Evolutionary conservation across 208 protist species (phyloP), one percentile per base, ranked within the genome.

Genomic region (Leishmania guyanensis): DNA sequence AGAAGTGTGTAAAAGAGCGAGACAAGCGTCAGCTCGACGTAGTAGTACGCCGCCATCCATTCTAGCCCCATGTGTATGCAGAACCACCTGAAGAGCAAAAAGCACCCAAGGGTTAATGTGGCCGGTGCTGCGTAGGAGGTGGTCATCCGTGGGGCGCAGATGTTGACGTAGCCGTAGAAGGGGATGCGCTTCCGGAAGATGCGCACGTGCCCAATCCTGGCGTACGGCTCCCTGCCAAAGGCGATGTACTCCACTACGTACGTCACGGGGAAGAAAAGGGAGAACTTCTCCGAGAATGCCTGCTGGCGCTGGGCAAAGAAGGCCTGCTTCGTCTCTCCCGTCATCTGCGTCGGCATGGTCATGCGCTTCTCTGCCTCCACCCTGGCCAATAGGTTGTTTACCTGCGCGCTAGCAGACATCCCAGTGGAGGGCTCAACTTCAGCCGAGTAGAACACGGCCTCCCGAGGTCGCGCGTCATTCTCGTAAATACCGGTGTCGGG

Each of bases 181-280:
- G 92, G 94, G 51, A 97, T 53, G 65, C 78, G 80, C 79, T 91
- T 92, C 33, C 91, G 89, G 79, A 97, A 97, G 17, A 97, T 85
- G 56, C 92, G 92, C 14, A 97, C 84, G 78, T 95, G 80, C 0
- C 94, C 94, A 33, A 97, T 81, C 76, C 86, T 90, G 0, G 89
- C 90, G 66, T 87, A 79, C 12, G 92, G 92, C 56, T 84, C 86
- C 16, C n/a, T 86, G 36, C 94, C 94, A 83, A 97, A 94, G 0
- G 96, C 36, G n/a, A 95, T 26, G 70, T 87, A 93, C 85, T 97
- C 94, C 43, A 97, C 88, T 0, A 73, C 80, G 78, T 96, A 69
- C 2, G 92, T 93, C 8, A 97, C 33, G 2, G 89, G 90, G 76
- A 90, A 88, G 29, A 97, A 86, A 78, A 95, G 91, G 22, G 82